phyloP scores from a whole-genome alignment of 2,329 filamentous ascomycete genomes.

The Tympanopsis confertula region DNA sequence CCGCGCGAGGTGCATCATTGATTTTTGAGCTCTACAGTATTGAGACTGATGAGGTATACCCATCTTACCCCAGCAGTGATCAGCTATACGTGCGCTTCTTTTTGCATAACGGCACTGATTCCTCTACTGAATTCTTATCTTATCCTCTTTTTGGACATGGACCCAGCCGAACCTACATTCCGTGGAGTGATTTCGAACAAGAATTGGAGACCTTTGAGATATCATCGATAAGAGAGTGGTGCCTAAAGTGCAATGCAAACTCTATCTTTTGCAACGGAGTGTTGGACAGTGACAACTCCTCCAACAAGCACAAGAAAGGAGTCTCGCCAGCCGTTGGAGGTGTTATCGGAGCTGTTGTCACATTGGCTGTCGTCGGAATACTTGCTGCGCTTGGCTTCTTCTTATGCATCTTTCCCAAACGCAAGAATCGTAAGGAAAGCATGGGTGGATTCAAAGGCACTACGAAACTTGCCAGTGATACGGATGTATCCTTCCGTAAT shows the following conservation, averaged over 20 bases:
- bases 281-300: conserved; percentile 6
- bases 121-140: conserved; percentile 15
- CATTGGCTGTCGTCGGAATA: conserved; percentile 29
- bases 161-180: conserved; percentile 29
- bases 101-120: conserved; percentile 40
- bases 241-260: conserved; percentile 28
- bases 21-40: conserved; percentile 38
- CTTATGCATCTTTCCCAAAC: conserved; percentile 6
- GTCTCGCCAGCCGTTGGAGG: conserved; percentile 34
- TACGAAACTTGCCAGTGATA: conserved; percentile 38
- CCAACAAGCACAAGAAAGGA: conserved; percentile 3
- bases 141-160: conserved; percentile 38
- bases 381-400: conserved; percentile 27
- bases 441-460: conserved; percentile 43
- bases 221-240: conserved; percentile 36
- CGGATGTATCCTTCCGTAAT: conserved; percentile 33
- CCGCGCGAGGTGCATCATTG: conserved; percentile 31
- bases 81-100: conserved; percentile 43
- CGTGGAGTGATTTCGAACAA: conserved; percentile 34
- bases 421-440: conserved; percentile 20
- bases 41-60: conserved; percentile 13
- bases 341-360: conserved; percentile 41
- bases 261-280: conserved; percentile 37
- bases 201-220: conserved; percentile 29
- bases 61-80: conserved; percentile 21